A percentile compares a stretch with the other conserved stretches of the same genome.
Conservation (phyloP, 345 rosid genomes). For the Linum tenue region DNA sequence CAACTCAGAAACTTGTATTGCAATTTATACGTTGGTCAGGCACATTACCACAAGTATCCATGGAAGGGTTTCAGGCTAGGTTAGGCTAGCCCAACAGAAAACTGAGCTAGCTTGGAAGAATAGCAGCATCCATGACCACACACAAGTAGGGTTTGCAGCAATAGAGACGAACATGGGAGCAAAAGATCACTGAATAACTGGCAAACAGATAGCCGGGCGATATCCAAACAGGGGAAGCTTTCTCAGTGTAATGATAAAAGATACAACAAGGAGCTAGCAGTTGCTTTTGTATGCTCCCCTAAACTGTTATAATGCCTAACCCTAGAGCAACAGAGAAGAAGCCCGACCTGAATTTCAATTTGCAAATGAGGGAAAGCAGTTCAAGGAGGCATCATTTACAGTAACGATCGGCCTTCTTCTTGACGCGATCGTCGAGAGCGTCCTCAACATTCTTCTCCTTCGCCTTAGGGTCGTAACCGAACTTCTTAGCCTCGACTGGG, state of each 20-base stretch:
- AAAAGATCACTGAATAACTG: too few species aligned
- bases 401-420: slow-evolving; percentile 94
- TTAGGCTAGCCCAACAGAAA: too few species aligned
- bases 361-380: neutral
- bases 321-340: neutral
- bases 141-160: too few species aligned
- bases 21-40: too few species aligned
- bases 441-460: slow-evolving; percentile 46
- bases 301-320: neutral
- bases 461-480: slow-evolving; percentile 58
- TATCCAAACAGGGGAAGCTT: neutral
- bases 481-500: slow-evolving; percentile 79
- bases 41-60: too few species aligned
- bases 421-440: slow-evolving; percentile 90
- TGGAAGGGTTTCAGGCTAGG: too few species aligned
- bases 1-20: too few species aligned
- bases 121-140: too few species aligned
- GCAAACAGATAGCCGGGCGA: too few species aligned
- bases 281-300: neutral
- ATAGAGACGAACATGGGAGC: too few species aligned
- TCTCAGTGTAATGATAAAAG: too few species aligned
- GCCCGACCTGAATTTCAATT: neutral
- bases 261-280: neutral
- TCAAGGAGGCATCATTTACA: slow-evolving; percentile 48
- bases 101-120: too few species aligned